phyloP scores from a whole-genome alignment of 352 stramenopile genomes.

The Phytophthora gonapodyides region DNA sequence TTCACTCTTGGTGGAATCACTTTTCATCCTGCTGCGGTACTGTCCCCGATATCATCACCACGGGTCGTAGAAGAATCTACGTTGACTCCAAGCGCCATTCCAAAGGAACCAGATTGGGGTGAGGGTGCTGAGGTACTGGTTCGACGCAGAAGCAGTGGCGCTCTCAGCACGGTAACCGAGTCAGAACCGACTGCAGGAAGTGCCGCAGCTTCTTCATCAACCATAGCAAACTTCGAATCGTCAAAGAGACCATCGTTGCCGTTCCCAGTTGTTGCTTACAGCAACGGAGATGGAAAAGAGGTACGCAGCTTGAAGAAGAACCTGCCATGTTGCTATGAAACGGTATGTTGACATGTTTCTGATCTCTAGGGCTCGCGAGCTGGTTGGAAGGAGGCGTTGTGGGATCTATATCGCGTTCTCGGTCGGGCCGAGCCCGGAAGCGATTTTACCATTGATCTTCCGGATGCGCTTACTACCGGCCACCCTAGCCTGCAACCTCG shows the following conservation, averaged over 20 bases:
- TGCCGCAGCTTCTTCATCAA: slow-evolving; percentile 35
- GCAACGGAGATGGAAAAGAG: slow-evolving; percentile 40
- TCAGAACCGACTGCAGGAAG: slow-evolving; percentile 32
- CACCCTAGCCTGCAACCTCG: slow-evolving; percentile 90
- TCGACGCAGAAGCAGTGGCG: slow-evolving; percentile 44
- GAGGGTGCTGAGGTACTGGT: slow-evolving; percentile 36
- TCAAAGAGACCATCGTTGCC: slow-evolving; percentile 28
- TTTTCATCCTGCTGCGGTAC: slow-evolving; percentile 53
- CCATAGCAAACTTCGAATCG: slow-evolving; percentile 28
- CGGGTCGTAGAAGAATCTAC: slow-evolving; percentile 35
- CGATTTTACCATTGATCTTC: slow-evolving; percentile 78
- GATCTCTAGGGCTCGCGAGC: slow-evolving; percentile 25
- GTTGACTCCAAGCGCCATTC: slow-evolving; percentile 48
- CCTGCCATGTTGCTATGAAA: neutral
- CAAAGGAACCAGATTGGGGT: slow-evolving; percentile 41
- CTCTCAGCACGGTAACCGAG: slow-evolving; percentile 40
- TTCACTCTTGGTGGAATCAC: slow-evolving; percentile 56
- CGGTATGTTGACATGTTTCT: neutral
- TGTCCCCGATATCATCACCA: slow-evolving; percentile 58
- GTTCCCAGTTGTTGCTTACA: slow-evolving; percentile 15
- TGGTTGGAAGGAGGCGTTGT: slow-evolving; percentile 68
- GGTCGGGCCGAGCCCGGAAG: slow-evolving; percentile 62
- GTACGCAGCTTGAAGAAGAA: slow-evolving; percentile 30
- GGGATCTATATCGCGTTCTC: slow-evolving; percentile 70
- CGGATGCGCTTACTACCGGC: slow-evolving; percentile 66